Conservation (phyloP, 2,329 filamentous ascomycete species). For the Pestalotiopsis fici region DNA sequence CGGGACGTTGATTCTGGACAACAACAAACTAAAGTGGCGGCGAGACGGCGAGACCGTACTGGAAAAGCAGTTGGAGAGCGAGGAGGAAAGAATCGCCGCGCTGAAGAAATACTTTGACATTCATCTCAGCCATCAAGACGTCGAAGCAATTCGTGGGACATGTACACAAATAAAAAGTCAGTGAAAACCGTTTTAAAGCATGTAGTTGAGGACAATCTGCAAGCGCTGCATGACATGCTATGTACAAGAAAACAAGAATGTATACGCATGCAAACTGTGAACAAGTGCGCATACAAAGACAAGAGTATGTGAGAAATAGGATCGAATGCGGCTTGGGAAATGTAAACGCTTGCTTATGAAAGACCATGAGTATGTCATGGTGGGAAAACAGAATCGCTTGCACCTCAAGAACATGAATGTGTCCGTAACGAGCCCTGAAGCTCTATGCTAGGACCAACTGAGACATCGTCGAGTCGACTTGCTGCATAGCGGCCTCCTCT, state of each 20-base stretch:
- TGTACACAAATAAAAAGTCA: conserved; percentile 8
- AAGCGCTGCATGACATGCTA: too few species aligned
- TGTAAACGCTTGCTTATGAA: too few species aligned
- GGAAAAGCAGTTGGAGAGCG: conserved; percentile 36
- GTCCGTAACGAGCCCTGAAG: too few species aligned
- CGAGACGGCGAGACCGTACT: conserved; percentile 37
- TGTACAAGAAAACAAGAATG: not conserved
- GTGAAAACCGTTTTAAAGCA: not conserved
- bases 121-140: conserved; percentile 29
- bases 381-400: too few species aligned
- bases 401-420: too few species aligned
- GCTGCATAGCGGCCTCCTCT: not conserved
- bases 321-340: too few species aligned
- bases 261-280: not conserved
- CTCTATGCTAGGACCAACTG: too few species aligned
- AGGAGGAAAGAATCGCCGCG: conserved; percentile 42
- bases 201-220: too few species aligned
- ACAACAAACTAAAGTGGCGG: conserved; percentile 41
- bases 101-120: conserved; percentile 47
- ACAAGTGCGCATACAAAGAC: too few species aligned
- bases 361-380: too few species aligned
- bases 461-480: not conserved
- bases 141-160: conserved; percentile 12
- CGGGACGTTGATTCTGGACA: conserved; percentile 34
- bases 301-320: too few species aligned